Base-by-base conservation (phyloP, 129 eudicot species). In the Tanacetum coccineum region DNA sequence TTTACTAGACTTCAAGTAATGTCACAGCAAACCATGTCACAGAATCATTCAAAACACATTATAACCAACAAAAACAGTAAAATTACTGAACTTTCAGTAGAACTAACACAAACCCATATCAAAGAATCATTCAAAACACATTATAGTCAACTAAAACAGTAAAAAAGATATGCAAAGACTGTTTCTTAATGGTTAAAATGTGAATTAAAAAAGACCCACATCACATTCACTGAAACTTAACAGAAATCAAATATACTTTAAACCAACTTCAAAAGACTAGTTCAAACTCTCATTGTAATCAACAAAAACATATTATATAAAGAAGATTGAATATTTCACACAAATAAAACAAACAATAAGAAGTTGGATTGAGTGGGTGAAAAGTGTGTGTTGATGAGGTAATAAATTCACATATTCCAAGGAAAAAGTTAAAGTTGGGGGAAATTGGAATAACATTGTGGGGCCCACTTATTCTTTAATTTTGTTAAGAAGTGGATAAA, bases 351-450 rank as follows among this genome's bases (percentile, higher is more conserved):
- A 71, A 62, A 52, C 69, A 57, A 30, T 9, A 19, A 44, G 71
- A 78, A 59, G 60, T 22, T 47, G 75, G 73, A 61, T 66, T 70
- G 81, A 70, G 76, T 70, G 72, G 76, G 79, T 65, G 60, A 70
- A 69, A 60, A 69, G 77, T 51, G 70, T 0, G 54, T 66, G 68
- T 40, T 73, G 59, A 64, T 66, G 60, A 55, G 32, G 58, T 22
- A 22, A 74, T 28, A 28, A 18, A 64, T 46, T 63, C 55, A 60
- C 74, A 70, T 20, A 45, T 81, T 66, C 80, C 87, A 84, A 87
- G 85, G n/a, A n/a, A 62, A 66, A 42, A 54, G 59, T 12, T 13
- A 9, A 49, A 68, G 67, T 84, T 84, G 91, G 91, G 78, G 73
- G 78, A 78, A 80, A 73, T 54, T 54, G 78, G 81, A 60, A 73